phyloP scores from a whole-genome alignment of 352 stramenopile genomes.

The Globisporangium nagaii region DNA sequence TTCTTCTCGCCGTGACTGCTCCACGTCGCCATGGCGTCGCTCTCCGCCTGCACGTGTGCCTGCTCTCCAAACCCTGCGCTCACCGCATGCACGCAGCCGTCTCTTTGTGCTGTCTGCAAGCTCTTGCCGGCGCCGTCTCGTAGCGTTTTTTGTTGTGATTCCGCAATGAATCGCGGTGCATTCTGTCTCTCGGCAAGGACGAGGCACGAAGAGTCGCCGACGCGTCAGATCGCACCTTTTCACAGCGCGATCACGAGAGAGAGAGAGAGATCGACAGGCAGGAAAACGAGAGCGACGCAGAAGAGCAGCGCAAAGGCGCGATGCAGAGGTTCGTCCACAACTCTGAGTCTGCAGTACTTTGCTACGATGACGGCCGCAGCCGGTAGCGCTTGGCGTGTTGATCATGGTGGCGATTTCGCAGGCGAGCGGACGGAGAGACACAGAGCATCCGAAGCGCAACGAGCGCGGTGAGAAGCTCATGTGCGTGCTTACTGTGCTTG shows the following conservation, averaged over 20 bases:
- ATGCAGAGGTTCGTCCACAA: slow-evolving; percentile 5
- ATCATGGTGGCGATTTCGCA: background rate
- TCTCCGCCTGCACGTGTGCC: too few relatives aligned
- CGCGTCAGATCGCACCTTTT: background rate
- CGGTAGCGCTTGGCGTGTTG: too few relatives aligned
- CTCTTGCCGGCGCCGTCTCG: too few relatives aligned
- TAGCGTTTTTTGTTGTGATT: background rate
- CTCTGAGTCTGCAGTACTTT: background rate
- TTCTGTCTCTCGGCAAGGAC: too few relatives aligned
- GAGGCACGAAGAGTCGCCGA: slow-evolving; percentile 11
- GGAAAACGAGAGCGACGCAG: background rate
- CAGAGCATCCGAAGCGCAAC: background rate
- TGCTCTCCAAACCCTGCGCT: background rate
- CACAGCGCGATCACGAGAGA: background rate
- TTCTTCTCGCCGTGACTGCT: slow-evolving; percentile 13
- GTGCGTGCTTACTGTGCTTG: background rate
- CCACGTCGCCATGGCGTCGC: slow-evolving; percentile 6
- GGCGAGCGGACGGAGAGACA: background rate
- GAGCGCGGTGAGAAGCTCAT: background rate
- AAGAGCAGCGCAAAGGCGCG: background rate
- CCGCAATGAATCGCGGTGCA: background rate
- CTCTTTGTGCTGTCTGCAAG: background rate
- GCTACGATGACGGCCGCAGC: too few relatives aligned
- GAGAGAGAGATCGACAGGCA: background rate
- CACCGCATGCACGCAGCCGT: background rate